Evolutionary conservation across 176 grass and related monocot species (phyloP).

Genomic region (Bolboschoenus planiculmis): DNA sequence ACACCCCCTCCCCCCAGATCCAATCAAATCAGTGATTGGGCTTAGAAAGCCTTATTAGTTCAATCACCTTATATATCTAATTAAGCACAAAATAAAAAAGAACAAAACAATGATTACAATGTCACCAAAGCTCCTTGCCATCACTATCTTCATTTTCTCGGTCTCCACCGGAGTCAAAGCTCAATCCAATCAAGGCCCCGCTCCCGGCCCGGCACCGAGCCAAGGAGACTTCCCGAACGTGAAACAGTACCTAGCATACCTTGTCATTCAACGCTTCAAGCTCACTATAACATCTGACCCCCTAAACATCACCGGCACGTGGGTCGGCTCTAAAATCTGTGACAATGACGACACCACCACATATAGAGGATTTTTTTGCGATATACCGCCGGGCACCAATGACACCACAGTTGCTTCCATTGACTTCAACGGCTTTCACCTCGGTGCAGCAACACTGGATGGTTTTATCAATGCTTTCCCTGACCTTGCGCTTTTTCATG

Average conservation of each 20-base stretch:
- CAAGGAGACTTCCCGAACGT: constrained; percentile 26
- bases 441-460: constrained; percentile 33
- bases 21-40: background rate
- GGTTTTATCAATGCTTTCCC: constrained; percentile 67
- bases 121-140: background rate
- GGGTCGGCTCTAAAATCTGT: constrained; percentile 40
- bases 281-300: constrained; percentile 51
- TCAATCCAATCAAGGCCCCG: background rate
- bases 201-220: too few relatives aligned
- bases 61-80: background rate
- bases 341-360: constrained; percentile 8
- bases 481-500: constrained; percentile 74
- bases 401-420: constrained; percentile 50
- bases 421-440: constrained; percentile 67
- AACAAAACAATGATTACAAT: constrained; percentile 3
- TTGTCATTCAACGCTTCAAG: constrained; percentile 75
- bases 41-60: constrained; percentile 6
- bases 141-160: constrained; percentile 3
- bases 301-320: constrained; percentile 23
- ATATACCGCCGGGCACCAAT: constrained; percentile 20
- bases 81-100: background rate
- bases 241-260: constrained; percentile 32
- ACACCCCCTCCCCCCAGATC: background rate
- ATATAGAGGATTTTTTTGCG: constrained; percentile 78
- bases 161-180: background rate